These are phyloP conservation scores for Ascochyta clinopodiicola DNA, from an alignment of 2,329 filamentous ascomycete genomes.

Conservation along the genomic window DNA sequence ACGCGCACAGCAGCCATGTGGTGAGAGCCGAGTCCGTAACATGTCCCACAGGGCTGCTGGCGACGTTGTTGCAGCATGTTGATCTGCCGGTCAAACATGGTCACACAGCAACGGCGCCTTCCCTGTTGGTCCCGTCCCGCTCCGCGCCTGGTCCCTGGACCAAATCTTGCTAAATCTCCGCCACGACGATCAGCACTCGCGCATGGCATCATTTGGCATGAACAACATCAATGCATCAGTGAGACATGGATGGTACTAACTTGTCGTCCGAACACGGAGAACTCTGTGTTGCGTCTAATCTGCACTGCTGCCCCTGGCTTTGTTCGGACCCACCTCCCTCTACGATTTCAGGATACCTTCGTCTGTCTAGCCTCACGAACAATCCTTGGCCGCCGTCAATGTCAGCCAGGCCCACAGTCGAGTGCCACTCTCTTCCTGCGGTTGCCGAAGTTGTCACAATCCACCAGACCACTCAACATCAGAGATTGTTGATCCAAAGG, in stretches of 20 bases:
- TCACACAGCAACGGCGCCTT: slow-evolving; percentile 17
- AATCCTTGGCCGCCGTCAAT: not conserved
- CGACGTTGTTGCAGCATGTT: slow-evolving; percentile 2
- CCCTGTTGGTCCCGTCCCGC: slow-evolving; percentile 11
- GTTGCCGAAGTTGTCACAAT: not conserved
- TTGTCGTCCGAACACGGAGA: not conserved
- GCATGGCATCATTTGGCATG: slow-evolving; percentile 1
- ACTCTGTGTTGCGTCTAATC: too few species aligned
- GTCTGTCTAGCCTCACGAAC: not conserved
- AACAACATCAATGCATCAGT: slow-evolving; percentile 5
- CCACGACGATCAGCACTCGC: slow-evolving; percentile 3
- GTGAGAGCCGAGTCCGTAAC: slow-evolving; percentile 1
- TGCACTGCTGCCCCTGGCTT: too few species aligned
- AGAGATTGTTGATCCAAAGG: not conserved
- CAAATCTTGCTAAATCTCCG: slow-evolving; percentile 1
- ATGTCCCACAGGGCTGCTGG: slow-evolving; percentile 10
- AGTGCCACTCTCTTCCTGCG: not conserved
- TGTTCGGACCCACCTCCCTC: too few species aligned
- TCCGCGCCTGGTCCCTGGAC: slow-evolving; percentile 11
- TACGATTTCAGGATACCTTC: too few species aligned
- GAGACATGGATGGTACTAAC: not conserved
- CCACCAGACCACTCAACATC: too few species aligned
- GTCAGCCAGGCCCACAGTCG: not conserved
- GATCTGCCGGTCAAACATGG: slow-evolving; percentile 12
- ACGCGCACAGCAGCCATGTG: slow-evolving; percentile 15